Conservation (phyloP, 257 asterid genomes). For the Fraxinus cuspidata region DNA sequence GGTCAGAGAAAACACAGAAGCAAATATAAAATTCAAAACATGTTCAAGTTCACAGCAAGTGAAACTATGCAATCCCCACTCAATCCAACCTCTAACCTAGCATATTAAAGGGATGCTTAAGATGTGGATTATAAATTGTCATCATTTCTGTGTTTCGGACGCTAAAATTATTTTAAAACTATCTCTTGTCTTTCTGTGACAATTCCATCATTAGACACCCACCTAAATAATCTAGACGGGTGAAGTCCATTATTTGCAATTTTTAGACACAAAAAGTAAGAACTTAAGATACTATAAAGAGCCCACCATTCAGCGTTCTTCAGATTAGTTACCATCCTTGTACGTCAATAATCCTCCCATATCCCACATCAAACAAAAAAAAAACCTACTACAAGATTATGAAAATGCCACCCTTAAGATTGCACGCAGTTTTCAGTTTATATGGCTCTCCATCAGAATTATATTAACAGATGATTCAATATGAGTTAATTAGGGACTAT, state of each 20-base stretch:
- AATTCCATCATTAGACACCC: not conserved
- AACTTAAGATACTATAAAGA: not conserved
- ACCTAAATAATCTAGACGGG: not conserved
- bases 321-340: not conserved
- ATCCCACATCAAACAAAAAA: not conserved
- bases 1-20: not conserved
- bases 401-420: not conserved
- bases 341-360: not conserved
- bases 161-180: not conserved
- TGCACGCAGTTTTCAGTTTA: constrained; percentile 2
- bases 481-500: not conserved
- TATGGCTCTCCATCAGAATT: not conserved
- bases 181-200: not conserved
- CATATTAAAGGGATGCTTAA: not conserved
- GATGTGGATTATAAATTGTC: not conserved
- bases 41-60: not conserved
- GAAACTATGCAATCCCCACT: not conserved
- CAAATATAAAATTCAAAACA: not conserved
- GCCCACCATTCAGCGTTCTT: not conserved
- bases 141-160: not conserved
- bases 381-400: not conserved
- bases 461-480: not conserved
- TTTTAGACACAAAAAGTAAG: not conserved
- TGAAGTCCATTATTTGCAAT: not conserved
- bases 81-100: not conserved